Conservation (phyloP, 257 asterid species). For the Rubia yunnanensis region DNA sequence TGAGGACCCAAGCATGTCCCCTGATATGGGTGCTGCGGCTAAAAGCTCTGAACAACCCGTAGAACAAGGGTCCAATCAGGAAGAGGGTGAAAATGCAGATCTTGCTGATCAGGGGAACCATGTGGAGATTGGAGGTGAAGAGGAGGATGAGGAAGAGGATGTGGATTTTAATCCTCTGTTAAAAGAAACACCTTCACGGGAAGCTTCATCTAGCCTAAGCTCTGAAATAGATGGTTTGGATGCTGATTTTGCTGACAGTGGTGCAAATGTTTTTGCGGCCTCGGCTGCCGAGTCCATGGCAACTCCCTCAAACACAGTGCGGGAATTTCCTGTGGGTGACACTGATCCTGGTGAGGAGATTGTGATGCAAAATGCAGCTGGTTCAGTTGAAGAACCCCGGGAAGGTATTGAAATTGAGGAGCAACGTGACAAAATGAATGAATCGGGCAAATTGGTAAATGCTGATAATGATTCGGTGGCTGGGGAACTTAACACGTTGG, state of each 20-base stretch:
- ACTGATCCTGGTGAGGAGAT: slow-evolving; percentile 48
- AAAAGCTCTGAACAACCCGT: slow-evolving; percentile 18
- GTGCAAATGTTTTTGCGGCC: slow-evolving; percentile 22
- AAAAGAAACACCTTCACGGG: slow-evolving; percentile 50
- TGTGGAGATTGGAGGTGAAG: slow-evolving; percentile 17
- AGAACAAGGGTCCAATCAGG: slow-evolving; percentile 27
- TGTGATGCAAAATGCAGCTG: slow-evolving; percentile 33
- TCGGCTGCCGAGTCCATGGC: slow-evolving; percentile 20
- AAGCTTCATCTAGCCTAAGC: slow-evolving; percentile 88
- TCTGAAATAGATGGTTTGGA: slow-evolving; percentile 85
- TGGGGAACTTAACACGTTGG: slow-evolving; percentile 21
- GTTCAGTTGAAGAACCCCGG: slow-evolving; percentile 25
- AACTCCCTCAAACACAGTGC: slow-evolving; percentile 11
- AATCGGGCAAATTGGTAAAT: slow-evolving; percentile 20
- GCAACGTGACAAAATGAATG: slow-evolving; percentile 28
- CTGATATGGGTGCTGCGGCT: slow-evolving; percentile 20
- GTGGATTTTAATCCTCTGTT: slow-evolving; percentile 76
- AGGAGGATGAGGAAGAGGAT: slow-evolving; percentile 84
- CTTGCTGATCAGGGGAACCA: slow-evolving; percentile 24
- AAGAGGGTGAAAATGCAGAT: slow-evolving; percentile 24
- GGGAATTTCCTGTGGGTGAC: slow-evolving; percentile 34
- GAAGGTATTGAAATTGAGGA: slow-evolving; percentile 29
- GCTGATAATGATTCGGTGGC: slow-evolving; percentile 14
- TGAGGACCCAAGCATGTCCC: slow-evolving; percentile 17
- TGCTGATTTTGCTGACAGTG: slow-evolving; percentile 52